phyloP scores from a whole-genome alignment of 1,284 basidiomycete species.

The Trichosporon inkin region DNA sequence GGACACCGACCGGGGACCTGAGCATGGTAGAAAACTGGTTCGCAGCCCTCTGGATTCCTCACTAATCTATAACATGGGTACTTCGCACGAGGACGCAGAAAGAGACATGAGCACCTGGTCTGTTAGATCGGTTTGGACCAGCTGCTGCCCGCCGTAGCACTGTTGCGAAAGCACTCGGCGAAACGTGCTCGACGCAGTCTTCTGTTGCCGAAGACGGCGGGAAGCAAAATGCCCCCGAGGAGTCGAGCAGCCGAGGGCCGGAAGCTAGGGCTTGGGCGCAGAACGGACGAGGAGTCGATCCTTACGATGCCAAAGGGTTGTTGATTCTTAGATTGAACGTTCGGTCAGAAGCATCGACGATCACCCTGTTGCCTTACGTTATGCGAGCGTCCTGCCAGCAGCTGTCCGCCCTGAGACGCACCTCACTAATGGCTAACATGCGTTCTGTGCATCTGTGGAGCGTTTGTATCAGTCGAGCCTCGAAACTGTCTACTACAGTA shows the following conservation, averaged over 20 bases:
- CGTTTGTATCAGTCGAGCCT: too few relatives aligned
- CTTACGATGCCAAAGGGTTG: not conserved
- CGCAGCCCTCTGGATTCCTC: too few relatives aligned
- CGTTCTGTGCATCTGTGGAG: too few relatives aligned
- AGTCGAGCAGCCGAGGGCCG: not conserved
- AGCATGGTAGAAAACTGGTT: too few relatives aligned
- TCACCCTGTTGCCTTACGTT: conserved; percentile 2
- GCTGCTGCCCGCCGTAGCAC: too few relatives aligned
- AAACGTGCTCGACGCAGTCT: not conserved
- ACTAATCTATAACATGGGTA: too few relatives aligned
- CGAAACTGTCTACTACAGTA: too few relatives aligned
- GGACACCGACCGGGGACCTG: too few relatives aligned
- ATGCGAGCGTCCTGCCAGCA: not conserved
- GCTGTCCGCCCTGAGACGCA: not conserved
- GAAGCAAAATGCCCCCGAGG: conserved; percentile 8
- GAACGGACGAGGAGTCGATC: not conserved
- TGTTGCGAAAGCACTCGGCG: too few relatives aligned
- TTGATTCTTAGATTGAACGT: conserved; percentile 5
- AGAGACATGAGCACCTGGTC: too few relatives aligned
- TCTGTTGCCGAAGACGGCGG: not conserved
- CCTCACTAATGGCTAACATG: not conserved
- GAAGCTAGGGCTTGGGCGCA: not conserved
- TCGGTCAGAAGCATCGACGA: not conserved
- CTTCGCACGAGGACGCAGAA: too few relatives aligned
- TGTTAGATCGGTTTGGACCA: too few relatives aligned